Evolutionary conservation across 1,284 basidiomycete genomes (phyloP).

Genomic region (Microbotryum lychnidis-dioicae): DNA sequence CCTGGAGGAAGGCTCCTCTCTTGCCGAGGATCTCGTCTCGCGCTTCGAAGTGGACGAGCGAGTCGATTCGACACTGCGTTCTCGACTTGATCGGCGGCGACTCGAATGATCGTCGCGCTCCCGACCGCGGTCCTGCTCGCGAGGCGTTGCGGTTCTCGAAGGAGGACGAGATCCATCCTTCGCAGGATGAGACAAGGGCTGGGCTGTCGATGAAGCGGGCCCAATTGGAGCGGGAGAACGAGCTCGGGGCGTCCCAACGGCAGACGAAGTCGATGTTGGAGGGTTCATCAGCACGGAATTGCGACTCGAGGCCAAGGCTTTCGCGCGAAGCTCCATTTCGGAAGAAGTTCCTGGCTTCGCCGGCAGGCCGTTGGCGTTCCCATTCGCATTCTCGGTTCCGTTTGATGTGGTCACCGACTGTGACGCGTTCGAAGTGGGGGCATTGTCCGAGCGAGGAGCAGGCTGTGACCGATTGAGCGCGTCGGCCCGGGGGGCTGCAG

Average conservation of each 20-base stretch:
- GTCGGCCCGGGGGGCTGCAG: too few relatives aligned
- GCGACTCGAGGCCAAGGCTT: conserved; percentile 10
- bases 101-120: conserved; percentile 37
- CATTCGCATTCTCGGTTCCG: too few relatives aligned
- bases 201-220: background rate
- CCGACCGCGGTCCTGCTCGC: conserved; percentile 44
- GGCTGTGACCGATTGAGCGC: too few relatives aligned
- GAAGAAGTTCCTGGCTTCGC: too few relatives aligned
- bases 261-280: conserved; percentile 25
- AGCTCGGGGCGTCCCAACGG: conserved; percentile 28
- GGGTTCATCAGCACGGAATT: conserved; percentile 38
- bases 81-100: conserved; percentile 1
- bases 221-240: background rate
- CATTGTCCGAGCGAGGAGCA: too few relatives aligned
- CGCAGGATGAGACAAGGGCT: background rate
- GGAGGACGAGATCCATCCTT: background rate
- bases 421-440: too few relatives aligned
- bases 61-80: conserved; percentile 9
- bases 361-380: too few relatives aligned
- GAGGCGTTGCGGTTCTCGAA: conserved; percentile 13
- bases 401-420: too few relatives aligned
- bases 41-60: background rate
- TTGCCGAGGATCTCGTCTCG: too few relatives aligned
- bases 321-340: too few relatives aligned
- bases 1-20: background rate